These are phyloP conservation scores for Termitomyces sp. DNA, from an alignment of 768 basidiomycete species.

Conservation along the genomic window DNA sequence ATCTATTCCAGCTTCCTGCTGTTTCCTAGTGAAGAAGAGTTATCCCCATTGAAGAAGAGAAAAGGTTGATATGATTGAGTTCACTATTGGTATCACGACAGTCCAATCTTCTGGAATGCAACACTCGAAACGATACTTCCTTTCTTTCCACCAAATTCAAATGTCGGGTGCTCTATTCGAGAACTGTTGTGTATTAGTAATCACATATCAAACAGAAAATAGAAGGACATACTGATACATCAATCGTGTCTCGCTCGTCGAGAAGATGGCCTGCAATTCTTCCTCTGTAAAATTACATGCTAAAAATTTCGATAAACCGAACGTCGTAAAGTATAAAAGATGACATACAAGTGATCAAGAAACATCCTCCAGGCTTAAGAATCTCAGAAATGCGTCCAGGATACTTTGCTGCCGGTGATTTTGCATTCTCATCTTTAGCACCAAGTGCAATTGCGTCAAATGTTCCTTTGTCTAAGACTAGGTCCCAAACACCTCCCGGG, in stretches of 20 bases:
- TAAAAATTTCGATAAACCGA: slow-evolving; percentile 13
- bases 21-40: too few relatives aligned
- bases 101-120: slow-evolving; percentile 49
- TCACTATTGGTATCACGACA: neutral
- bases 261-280: slow-evolving; percentile 56
- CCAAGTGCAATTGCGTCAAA: slow-evolving; percentile 80
- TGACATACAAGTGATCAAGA: slow-evolving; percentile 74
- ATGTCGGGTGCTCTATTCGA: slow-evolving; percentile 64
- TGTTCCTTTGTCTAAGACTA: slow-evolving; percentile 84
- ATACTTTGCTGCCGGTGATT: slow-evolving; percentile 51
- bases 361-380: slow-evolving; percentile 61
- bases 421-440: slow-evolving; percentile 48
- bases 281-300: slow-evolving; percentile 86
- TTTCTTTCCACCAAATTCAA: slow-evolving; percentile 71
- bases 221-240: slow-evolving; percentile 53
- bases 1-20: neutral
- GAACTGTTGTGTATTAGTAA: slow-evolving; percentile 38
- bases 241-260: slow-evolving; percentile 40
- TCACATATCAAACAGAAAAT: neutral
- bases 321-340: neutral
- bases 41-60: neutral
- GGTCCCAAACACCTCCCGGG: slow-evolving; percentile 49
- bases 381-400: slow-evolving; percentile 48
- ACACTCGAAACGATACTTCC: slow-evolving; percentile 68
- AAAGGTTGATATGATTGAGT: neutral